phyloP scores from a whole-genome alignment of 2,329 filamentous ascomycete species.

The Didymella lethalis region DNA sequence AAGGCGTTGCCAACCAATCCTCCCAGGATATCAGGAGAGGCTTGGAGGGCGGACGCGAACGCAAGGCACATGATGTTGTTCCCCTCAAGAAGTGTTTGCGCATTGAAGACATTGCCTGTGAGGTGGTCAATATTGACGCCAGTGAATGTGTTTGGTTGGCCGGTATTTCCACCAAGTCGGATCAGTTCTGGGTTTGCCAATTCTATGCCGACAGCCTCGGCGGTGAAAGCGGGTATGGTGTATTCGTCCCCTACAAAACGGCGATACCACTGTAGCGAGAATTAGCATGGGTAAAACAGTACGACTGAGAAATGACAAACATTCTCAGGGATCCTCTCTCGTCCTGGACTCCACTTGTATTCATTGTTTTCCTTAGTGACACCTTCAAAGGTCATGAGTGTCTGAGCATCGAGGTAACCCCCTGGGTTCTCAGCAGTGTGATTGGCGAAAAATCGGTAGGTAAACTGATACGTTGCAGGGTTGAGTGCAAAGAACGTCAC shows the following conservation, averaged over 20 bases:
- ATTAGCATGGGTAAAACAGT: neutral
- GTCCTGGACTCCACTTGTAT: slow-evolving; percentile 43
- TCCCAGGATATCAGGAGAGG: slow-evolving; percentile 53
- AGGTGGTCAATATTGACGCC: slow-evolving; percentile 48
- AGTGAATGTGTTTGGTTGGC: slow-evolving; percentile 45
- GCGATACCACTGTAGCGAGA: slow-evolving; percentile 44
- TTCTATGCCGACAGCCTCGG: slow-evolving; percentile 22
- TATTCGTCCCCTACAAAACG: slow-evolving; percentile 18
- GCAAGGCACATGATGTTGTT: slow-evolving; percentile 59
- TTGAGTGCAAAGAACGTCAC: slow-evolving; percentile 8
- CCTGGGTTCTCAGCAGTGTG: slow-evolving; percentile 51
- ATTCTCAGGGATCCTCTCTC: slow-evolving; percentile 55
- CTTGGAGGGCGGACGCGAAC: slow-evolving; percentile 53
- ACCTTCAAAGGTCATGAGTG: slow-evolving; percentile 53
- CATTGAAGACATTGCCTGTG: slow-evolving; percentile 56
- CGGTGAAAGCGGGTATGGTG: slow-evolving; percentile 14
- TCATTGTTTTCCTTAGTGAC: slow-evolving; percentile 45
- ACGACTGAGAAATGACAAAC: neutral
- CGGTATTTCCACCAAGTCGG: slow-evolving; percentile 49
- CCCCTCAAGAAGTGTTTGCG: slow-evolving; percentile 53
- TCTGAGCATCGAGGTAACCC: slow-evolving; percentile 47
- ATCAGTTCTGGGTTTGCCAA: slow-evolving; percentile 41
- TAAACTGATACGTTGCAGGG: slow-evolving; percentile 21
- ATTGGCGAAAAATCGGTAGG: slow-evolving; percentile 44
- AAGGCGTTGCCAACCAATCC: slow-evolving; percentile 18